These are phyloP conservation scores for Ramichloridium luteum DNA, from an alignment of 2,329 filamentous ascomycete genomes.

Conservation along the genomic window DNA sequence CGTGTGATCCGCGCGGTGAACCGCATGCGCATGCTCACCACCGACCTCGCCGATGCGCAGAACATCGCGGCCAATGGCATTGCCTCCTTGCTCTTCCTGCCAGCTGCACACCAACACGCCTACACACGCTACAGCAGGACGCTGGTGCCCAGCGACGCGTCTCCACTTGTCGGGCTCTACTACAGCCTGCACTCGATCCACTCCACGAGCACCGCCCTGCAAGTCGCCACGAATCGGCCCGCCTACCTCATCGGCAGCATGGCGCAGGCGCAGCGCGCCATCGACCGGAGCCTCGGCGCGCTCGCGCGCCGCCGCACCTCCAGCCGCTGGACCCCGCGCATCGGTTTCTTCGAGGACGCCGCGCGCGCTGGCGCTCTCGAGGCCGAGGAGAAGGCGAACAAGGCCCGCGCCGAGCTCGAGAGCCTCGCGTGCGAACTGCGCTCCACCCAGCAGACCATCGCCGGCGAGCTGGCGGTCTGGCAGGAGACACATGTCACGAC, in stretches of 20 bases:
- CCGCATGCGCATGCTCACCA: conserved; percentile 50
- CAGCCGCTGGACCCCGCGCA: conserved; percentile 60
- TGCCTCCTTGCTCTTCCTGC: conserved; percentile 53
- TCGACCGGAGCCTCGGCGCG: conserved; percentile 66
- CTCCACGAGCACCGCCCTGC: conserved; percentile 68
- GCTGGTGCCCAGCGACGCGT: conserved; percentile 55
- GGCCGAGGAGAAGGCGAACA: conserved; percentile 64
- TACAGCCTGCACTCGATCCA: conserved; percentile 68
- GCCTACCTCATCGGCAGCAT: conserved; percentile 67
- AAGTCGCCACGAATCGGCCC: conserved; percentile 67
- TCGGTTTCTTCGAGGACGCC: conserved; percentile 71
- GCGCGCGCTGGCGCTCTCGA: conserved; percentile 72
- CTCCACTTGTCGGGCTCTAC: conserved; percentile 62
- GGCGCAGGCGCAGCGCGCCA: conserved; percentile 56
- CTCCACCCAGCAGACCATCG: conserved; percentile 89
- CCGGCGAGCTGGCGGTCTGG: conserved; percentile 84
- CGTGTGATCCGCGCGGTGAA: conserved; percentile 72
- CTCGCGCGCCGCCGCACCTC: conserved; percentile 61
- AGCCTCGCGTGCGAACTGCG: conserved; percentile 69
- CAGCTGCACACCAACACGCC: conserved; percentile 53
- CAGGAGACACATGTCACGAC: conserved; percentile 75
- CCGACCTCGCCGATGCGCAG: conserved; percentile 58
- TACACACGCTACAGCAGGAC: conserved; percentile 59
- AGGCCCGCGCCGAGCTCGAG: conserved; percentile 57
- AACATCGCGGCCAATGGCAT: conserved; percentile 40